Conservation (phyloP, 2,329 filamentous ascomycete genomes). For the Lecanicillium sp. region DNA sequence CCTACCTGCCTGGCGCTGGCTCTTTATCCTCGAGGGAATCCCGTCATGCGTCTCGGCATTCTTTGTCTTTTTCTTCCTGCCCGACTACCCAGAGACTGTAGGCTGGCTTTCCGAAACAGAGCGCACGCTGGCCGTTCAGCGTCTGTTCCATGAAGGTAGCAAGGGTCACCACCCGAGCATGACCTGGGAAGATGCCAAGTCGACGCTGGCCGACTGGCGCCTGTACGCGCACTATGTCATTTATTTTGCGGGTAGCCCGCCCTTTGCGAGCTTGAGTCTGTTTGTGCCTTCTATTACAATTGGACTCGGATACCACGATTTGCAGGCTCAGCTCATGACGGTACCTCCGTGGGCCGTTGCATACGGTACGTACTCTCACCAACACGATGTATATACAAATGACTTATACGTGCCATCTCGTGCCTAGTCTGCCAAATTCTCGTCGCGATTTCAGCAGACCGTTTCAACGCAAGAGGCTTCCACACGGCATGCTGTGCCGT, state of each 20-base stretch:
- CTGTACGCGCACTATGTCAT: constrained; percentile 59
- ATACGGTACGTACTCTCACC: constrained; percentile 32
- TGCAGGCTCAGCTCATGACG: constrained; percentile 57
- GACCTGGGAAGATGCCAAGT: constrained; percentile 60
- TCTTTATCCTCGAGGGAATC: constrained; percentile 56
- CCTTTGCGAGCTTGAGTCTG: constrained; percentile 51
- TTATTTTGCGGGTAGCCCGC: constrained; percentile 41
- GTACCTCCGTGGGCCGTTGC: constrained; percentile 57
- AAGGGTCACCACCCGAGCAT: constrained; percentile 53
- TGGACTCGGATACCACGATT: constrained; percentile 39
- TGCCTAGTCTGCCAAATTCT: constrained; percentile 28
- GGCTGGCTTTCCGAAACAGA: constrained; percentile 54
- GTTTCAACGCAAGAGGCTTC: constrained; percentile 43
- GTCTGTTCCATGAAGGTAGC: constrained; percentile 38
- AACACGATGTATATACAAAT: constrained; percentile 8
- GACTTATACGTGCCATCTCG: too few relatives aligned
- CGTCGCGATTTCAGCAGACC: constrained; percentile 53
- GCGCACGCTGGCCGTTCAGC: constrained; percentile 40
- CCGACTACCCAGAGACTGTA: constrained; percentile 59
- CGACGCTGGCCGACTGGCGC: constrained; percentile 56
- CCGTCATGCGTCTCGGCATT: constrained; percentile 56
- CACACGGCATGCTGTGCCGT: constrained; percentile 34
- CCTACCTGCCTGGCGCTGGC: constrained; percentile 60
- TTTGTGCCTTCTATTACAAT: constrained; percentile 54
- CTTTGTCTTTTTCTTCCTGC: constrained; percentile 57